Evolutionary conservation across 139 green algal species (phyloP), one percentile per base, ranked within the genome.

Genomic region (Chlamydomonas urium): DNA sequence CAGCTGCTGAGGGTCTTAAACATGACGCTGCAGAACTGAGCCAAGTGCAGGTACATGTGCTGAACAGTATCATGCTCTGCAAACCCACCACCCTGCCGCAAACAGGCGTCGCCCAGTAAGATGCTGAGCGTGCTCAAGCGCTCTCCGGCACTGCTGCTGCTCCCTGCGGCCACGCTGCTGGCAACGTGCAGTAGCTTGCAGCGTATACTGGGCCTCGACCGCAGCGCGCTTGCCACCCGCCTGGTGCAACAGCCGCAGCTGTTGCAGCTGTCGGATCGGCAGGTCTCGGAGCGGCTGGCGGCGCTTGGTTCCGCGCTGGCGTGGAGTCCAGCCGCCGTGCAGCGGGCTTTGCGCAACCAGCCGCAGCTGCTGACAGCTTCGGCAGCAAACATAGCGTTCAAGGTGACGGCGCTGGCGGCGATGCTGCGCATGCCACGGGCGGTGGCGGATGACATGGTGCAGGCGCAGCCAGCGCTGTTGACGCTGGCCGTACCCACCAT

Each of bases 231-330:
- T 45, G 60, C 33, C 32, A 47, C 60, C 17, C 23, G 60, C 8
- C 60, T 67, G 26, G 5, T 42, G 26, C 60, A 67, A 26, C 60
- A 67, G 33, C 60, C 60, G 33, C 60, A 67, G 33, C 60, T 67
- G 31, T 26, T 67, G 33, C 6, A 45, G 23, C 8, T 67, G 21
- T 8, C 31, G 17, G 60, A 8, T 6, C 21, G 29, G 17, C 19
- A 67, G 10, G 60, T 67, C 14, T 6, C 32, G 17, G 60, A 23
- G 33, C 60, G 60, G 4, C 14, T 45, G 26, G 19, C 23, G 32
- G 29, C 26, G 10, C 29, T 67, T 8, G 6, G 10, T 26, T 6
- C 8, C 8, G 29, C 10, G 4, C 60, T 67, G 32, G 60, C 10
- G 23, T 67, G 32, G 60, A 26, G 14, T 4, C 10, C 8, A 42